Base-by-base conservation (phyloP, 345 rosid species). In the Murraya paniculata region DNA sequence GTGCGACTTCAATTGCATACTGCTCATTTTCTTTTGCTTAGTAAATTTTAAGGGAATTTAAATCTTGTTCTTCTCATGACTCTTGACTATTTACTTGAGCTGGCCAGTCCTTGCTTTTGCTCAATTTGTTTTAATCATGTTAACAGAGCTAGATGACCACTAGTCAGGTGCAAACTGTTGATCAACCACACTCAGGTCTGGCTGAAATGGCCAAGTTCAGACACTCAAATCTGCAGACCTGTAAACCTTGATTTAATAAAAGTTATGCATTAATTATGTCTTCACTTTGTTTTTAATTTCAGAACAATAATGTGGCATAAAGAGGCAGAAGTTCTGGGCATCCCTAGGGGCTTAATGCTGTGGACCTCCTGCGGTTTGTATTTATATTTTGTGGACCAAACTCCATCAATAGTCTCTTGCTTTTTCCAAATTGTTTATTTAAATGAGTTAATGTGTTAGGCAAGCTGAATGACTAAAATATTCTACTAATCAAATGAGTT, bases 291-390 rank as follows among this genome's bases (percentile, higher is more conserved):
- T 62, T 55, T 55, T 64, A 35, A 21, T 65, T 70, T 64, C 83
- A 85, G 87, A 80, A 9, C 77, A 69, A 73, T 77, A 61, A 79
- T 24, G 60, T 55, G 64, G 80, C 53, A 56, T 50, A 67, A 80
- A 81, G 80, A 81, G 79, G 9, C 24, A 24, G 64, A 72, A 76
- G 64, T 77, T 58, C 48, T 36, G 77, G 76, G 81, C 50, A 27
- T 68, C 72, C 18, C 33, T 73, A 16, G 64, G 25, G 50, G 72
- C 31, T 25, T 53, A 71, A 72, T 39, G 69, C 68, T 36, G 50
- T 76, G 79, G 77, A 31, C 65, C 66, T 55, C 38, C 36, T 24
- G 58, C 68, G 85, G 85, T 81, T 79, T 81, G 84, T 66, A 56
- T 73, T 38, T 69, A 58, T 64, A 24, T 81, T 57, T 73, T 72